Conservation (phyloP, 202 grass and related monocot genomes). For the Schoenoplectus triqueter region DNA sequence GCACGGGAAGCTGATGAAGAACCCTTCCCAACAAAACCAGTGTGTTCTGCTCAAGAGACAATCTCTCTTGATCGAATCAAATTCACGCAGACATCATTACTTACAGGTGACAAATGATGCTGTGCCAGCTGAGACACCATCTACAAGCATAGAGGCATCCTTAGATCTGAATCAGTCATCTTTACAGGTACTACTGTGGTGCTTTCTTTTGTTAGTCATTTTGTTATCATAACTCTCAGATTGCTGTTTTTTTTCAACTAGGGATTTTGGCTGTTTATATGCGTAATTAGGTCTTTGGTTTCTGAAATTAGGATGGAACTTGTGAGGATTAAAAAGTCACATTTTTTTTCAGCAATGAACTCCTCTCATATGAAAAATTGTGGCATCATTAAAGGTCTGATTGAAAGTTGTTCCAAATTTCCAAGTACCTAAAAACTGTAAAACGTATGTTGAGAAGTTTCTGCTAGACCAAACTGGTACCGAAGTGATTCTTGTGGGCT, state of each 20-base stretch:
- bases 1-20: slow-evolving; percentile 44
- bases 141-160: slow-evolving; percentile 45
- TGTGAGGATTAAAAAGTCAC: too few species aligned
- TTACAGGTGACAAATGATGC: neutral
- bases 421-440: neutral
- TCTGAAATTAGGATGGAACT: too few species aligned
- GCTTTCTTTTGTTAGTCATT: neutral
- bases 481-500: neutral
- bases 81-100: slow-evolving; percentile 29
- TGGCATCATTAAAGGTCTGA: too few species aligned
- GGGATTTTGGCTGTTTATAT: neutral
- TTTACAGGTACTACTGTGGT: too few species aligned
- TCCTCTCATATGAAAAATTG: too few species aligned
- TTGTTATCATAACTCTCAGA: slow-evolving; percentile 22
- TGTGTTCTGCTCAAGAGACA: slow-evolving; percentile 50
- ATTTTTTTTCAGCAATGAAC: too few species aligned
- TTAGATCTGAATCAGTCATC: slow-evolving; percentile 70
- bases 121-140: slow-evolving; percentile 37
- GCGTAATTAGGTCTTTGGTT: neutral
- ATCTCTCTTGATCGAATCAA: slow-evolving; percentile 20
- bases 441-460: neutral
- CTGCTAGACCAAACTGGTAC: neutral
- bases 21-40: slow-evolving; percentile 31
- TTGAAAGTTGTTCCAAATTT: too few species aligned
- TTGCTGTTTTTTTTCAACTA: neutral